phyloP scores from a whole-genome alignment of 2,329 filamentous ascomycete species.

The Triangularia setosa region DNA sequence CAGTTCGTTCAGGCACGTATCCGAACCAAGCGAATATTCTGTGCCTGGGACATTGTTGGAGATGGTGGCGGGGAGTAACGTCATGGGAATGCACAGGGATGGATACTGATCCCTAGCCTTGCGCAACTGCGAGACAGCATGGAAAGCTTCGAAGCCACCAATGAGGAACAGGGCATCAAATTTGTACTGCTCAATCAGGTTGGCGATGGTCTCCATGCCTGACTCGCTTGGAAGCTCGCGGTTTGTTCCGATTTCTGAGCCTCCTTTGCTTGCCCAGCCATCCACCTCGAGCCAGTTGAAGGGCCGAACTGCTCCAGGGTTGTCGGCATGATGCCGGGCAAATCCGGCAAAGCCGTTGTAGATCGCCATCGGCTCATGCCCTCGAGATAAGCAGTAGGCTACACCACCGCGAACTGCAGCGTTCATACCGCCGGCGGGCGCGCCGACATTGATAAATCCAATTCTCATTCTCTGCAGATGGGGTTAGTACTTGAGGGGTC shows the following conservation, averaged over 20 bases:
- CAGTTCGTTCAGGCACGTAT: slow-evolving; percentile 93
- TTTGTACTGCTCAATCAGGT: slow-evolving; percentile 78
- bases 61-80: slow-evolving; percentile 90
- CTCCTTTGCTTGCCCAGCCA: slow-evolving; percentile 91
- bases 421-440: slow-evolving; percentile 97
- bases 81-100: slow-evolving; percentile 87
- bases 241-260: slow-evolving; percentile 97
- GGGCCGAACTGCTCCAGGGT: slow-evolving; percentile 78
- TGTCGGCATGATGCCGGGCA: slow-evolving; percentile 81
- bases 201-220: slow-evolving; percentile 77
- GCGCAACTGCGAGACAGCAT: slow-evolving; percentile 81
- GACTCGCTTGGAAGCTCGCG: slow-evolving; percentile 82
- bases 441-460: slow-evolving; percentile 94
- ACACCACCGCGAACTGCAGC: slow-evolving; percentile 90
- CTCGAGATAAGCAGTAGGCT: slow-evolving; percentile 84
- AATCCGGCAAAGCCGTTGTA: slow-evolving; percentile 97
- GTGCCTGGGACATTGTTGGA: slow-evolving; percentile 98
- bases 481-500: slow-evolving; percentile 28
- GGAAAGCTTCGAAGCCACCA: slow-evolving; percentile 96
- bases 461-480: slow-evolving; percentile 72
- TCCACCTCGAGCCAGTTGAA: slow-evolving; percentile 94
- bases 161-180: slow-evolving; percentile 91
- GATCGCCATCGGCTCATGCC: slow-evolving; percentile 89
- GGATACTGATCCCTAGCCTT: slow-evolving; percentile 74
- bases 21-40: slow-evolving; percentile 93